These are phyloP conservation scores for Ormosia emarginata DNA, from an alignment of 306 rosid species.

Conservation along the genomic window DNA sequence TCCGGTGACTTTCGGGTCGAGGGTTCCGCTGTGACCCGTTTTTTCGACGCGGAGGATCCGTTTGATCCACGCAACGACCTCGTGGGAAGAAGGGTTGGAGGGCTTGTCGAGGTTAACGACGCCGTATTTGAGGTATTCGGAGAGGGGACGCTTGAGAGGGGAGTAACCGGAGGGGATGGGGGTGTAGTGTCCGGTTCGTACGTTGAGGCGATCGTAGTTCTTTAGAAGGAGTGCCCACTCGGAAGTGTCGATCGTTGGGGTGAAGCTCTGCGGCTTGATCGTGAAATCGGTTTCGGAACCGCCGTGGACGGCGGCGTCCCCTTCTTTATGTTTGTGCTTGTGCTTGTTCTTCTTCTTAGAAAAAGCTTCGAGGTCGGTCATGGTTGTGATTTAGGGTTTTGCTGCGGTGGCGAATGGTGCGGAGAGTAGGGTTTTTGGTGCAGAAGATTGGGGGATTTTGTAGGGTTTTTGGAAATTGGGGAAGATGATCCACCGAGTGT, in stretches of 20 bases:
- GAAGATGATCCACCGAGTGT: too few species aligned
- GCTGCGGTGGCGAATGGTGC: too few species aligned
- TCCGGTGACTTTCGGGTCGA: slow-evolving; percentile 76
- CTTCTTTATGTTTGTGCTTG: too few species aligned
- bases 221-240: slow-evolving; percentile 78
- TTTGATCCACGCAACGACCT: slow-evolving; percentile 81
- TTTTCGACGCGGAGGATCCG: slow-evolving; percentile 68
- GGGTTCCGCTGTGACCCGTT: slow-evolving; percentile 78
- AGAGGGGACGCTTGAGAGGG: slow-evolving; percentile 70
- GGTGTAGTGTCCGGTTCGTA: slow-evolving; percentile 77
- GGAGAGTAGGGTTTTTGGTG: too few species aligned
- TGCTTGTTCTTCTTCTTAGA: too few species aligned
- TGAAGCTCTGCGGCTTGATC: slow-evolving; percentile 66
- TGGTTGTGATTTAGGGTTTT: too few species aligned
- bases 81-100: slow-evolving; percentile 78
- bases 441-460: too few species aligned
- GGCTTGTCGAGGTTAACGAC: slow-evolving; percentile 72
- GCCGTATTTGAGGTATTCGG: slow-evolving; percentile 60
- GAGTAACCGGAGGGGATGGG: slow-evolving; percentile 67
- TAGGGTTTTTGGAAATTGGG: too few species aligned
- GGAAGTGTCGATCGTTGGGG: slow-evolving; percentile 66
- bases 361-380: too few species aligned
- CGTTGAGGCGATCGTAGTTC: slow-evolving; percentile 83
- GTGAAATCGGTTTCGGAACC: slow-evolving; percentile 21
- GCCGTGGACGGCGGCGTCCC: too few species aligned